Conservation (phyloP, 805 yeast genomes). For the Saturnispora sekii region DNA sequence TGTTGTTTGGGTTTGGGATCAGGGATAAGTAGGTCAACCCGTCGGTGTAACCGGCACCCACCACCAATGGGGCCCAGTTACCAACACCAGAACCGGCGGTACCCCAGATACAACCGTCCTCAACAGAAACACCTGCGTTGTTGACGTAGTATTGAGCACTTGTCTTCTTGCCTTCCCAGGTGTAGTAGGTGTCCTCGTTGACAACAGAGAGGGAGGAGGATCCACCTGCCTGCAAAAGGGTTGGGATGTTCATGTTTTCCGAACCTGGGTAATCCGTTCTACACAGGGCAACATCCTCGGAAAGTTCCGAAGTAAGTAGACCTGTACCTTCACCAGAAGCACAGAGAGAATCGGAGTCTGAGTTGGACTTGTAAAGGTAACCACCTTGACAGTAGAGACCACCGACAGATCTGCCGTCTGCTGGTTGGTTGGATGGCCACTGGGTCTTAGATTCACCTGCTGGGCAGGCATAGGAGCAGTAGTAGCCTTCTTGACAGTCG, state of each 20-base stretch:
- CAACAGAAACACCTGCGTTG: conserved; percentile 61
- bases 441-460: conserved; percentile 77
- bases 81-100: conserved; percentile 47
- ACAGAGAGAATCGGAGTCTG: conserved; percentile 44
- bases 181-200: conserved; percentile 47
- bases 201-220: conserved; percentile 48
- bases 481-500: conserved; percentile 54
- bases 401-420: conserved; percentile 62
- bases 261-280: conserved; percentile 80
- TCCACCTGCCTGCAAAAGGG: conserved; percentile 47
- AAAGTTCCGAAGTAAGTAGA: conserved; percentile 40
- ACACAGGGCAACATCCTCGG: conserved; percentile 52
- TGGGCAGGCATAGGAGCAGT: conserved; percentile 72
- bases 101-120: conserved; percentile 72
- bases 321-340: conserved; percentile 55
- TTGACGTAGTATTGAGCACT: conserved; percentile 70
- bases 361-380: conserved; percentile 51
- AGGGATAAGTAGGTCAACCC: conserved; percentile 59
- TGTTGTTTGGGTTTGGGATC: conserved; percentile 73
- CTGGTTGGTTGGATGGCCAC: conserved; percentile 63
- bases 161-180: conserved; percentile 54
- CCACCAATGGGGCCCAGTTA: conserved; percentile 72
- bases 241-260: conserved; percentile 71
- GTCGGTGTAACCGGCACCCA: conserved; percentile 61
- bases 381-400: conserved; percentile 56